Percentiles rank a stretch among this genome's conserved stretches.
Evolutionary conservation across 1,139 yeast genomes (phyloP).

Genomic region (Scheffersomyces quercinus): DNA sequence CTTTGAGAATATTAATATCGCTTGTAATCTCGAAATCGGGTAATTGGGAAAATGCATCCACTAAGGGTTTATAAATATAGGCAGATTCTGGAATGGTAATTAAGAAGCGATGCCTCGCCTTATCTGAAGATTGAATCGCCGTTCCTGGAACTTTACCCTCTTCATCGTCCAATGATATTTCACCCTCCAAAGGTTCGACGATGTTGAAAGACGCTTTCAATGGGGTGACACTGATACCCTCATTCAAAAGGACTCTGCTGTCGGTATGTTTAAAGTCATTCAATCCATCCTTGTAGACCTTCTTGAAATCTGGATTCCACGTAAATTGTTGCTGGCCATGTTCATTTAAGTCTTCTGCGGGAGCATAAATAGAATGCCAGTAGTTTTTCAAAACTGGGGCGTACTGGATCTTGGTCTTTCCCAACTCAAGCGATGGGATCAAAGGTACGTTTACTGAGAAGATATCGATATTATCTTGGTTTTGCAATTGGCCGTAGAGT

Average conservation of each 20-base stretch:
- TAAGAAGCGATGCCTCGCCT: constrained; percentile 15
- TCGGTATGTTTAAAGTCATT: constrained; percentile 56
- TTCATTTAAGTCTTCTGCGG: constrained; percentile 19
- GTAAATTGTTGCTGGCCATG: constrained; percentile 44
- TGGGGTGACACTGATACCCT: constrained; percentile 76
- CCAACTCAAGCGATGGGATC: constrained; percentile 45
- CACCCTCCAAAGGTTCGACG: constrained; percentile 57
- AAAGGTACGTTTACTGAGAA: constrained; percentile 87
- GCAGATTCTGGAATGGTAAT: constrained; percentile 39
- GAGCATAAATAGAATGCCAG: constrained; percentile 66
- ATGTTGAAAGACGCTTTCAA: constrained; percentile 71
- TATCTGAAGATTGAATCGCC: not conserved
- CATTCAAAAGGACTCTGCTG: constrained; percentile 52
- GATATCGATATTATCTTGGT: constrained; percentile 54
- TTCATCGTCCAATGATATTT: constrained; percentile 40
- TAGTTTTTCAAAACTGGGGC: constrained; percentile 78
- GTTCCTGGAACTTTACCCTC: not conserved
- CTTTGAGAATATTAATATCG: constrained; percentile 21
- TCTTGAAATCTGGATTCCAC: constrained; percentile 84
- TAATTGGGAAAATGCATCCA: constrained; percentile 36
- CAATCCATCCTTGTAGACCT: constrained; percentile 62
- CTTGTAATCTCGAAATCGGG: constrained; percentile 27
- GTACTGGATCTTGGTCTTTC: constrained; percentile 60
- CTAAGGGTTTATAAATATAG: constrained; percentile 62
- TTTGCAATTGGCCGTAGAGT: constrained; percentile 59